phyloP scores from a whole-genome alignment of 768 basidiomycete species.

The Auricularia cornea region DNA sequence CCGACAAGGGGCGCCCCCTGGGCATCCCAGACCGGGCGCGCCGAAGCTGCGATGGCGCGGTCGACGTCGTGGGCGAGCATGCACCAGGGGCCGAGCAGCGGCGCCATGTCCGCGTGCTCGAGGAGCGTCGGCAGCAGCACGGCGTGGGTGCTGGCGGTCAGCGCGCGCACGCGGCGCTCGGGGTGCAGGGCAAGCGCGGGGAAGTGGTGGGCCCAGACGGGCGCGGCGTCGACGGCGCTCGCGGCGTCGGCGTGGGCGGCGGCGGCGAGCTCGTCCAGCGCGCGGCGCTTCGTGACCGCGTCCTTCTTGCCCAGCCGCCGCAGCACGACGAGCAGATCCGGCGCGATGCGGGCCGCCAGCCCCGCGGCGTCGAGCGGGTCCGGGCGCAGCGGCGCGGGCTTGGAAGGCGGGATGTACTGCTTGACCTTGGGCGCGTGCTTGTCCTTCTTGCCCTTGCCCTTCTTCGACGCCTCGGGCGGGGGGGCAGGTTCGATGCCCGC shows the following conservation, averaged over 20 bases:
- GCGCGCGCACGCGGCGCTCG: conserved; percentile 61
- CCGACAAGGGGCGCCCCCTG: conserved; percentile 16
- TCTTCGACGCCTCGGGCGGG: conserved; percentile 28
- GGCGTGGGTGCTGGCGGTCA: conserved; percentile 53
- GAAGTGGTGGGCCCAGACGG: conserved; percentile 91
- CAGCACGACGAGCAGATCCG: conserved; percentile 77
- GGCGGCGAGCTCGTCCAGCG: conserved; percentile 67
- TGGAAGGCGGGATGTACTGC: conserved; percentile 79
- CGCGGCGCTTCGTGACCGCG: conserved; percentile 70
- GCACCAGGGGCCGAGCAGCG: conserved; percentile 64
- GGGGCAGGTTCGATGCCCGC: conserved; percentile 16
- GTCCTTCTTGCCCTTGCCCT: conserved; percentile 49
- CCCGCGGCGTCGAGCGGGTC: conserved; percentile 87
- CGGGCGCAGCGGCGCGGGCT: conserved; percentile 56
- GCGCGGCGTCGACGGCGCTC: conserved; percentile 59
- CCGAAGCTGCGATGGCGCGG: conserved; percentile 43
- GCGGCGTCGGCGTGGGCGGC: conserved; percentile 16
- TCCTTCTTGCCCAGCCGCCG: conserved; percentile 85
- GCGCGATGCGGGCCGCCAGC: conserved; percentile 60
- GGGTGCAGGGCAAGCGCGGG: conserved; percentile 74
- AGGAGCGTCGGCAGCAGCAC: conserved; percentile 55
- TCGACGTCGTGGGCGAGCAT: conserved; percentile 67
- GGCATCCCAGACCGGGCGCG: conserved; percentile 6
- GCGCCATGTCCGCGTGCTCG: conserved; percentile 43
- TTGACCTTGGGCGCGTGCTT: conserved; percentile 58